Evolutionary conservation across 139 green algal species (phyloP).

Genomic region (Raphidocelis subcapitata): DNA sequence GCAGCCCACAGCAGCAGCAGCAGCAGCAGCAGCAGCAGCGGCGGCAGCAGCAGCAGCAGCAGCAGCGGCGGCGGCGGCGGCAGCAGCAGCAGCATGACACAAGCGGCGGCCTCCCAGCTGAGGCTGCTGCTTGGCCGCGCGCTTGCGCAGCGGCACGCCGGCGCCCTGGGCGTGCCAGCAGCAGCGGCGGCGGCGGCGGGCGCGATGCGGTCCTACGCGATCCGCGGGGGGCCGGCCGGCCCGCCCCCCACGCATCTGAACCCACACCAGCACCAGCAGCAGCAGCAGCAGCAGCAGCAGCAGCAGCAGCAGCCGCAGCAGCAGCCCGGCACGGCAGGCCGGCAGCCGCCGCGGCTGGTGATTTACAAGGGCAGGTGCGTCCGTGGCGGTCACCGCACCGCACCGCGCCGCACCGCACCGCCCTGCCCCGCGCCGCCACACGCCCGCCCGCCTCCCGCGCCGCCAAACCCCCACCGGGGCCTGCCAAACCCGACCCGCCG

Average conservation of each 20-base stretch:
- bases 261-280: neutral
- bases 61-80: neutral
- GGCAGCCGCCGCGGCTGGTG: neutral
- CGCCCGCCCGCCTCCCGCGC: too few species aligned
- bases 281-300: neutral
- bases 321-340: neutral
- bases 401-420: too few species aligned
- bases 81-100: slow-evolving; percentile 12
- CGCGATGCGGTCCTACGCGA: neutral
- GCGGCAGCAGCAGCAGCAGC: slow-evolving; percentile 4
- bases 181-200: neutral
- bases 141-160: neutral
- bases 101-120: neutral
- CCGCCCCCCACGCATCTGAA: neutral
- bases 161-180: neutral
- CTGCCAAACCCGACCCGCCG: too few species aligned
- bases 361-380: neutral
- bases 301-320: neutral
- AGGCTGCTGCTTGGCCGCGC: neutral
- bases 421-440: too few species aligned
- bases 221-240: neutral
- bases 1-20: neutral
- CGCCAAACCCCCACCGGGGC: too few species aligned
- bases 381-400: too few species aligned
- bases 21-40: slow-evolving; percentile 8